phyloP scores from a whole-genome alignment of 2,329 filamentous ascomycete genomes.

The Curvularia sp. region DNA sequence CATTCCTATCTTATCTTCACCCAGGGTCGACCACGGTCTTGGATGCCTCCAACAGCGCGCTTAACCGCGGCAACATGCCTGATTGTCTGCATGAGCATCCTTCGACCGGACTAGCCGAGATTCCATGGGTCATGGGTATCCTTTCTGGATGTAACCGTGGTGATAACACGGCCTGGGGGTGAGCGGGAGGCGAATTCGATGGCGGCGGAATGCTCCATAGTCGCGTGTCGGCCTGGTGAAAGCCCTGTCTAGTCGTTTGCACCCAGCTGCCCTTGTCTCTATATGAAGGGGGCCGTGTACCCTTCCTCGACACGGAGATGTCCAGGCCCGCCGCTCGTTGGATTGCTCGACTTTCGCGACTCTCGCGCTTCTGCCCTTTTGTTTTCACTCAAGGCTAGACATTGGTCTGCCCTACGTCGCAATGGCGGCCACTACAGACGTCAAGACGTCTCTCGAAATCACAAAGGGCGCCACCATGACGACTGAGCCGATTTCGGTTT shows the following conservation, averaged over 20 bases:
- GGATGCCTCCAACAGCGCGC: constrained; percentile 24
- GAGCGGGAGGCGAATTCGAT: constrained; percentile 10
- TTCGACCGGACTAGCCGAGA: constrained; percentile 24
- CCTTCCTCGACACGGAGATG: constrained; percentile 13
- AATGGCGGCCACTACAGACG: constrained; percentile 34
- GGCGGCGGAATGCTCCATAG: constrained; percentile 15
- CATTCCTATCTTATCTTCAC: constrained; percentile 33
- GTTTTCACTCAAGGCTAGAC: constrained; percentile 2
- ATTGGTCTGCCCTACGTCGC: constrained; percentile 7
- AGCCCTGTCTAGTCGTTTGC: constrained; percentile 17
- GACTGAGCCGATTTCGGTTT: constrained; percentile 37
- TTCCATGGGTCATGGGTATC: constrained; percentile 19
- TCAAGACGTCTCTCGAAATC: constrained; percentile 43
- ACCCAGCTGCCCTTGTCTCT: constrained; percentile 17
- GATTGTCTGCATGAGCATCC: constrained; percentile 16
- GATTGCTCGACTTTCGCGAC: constrained; percentile 4
- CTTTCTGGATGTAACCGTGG: constrained; percentile 7
- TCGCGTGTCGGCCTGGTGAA: constrained; percentile 24
- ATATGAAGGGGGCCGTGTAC: constrained; percentile 27
- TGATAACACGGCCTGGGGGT: constrained; percentile 25
- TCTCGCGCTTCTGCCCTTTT: constrained; percentile 4
- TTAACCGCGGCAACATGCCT: constrained; percentile 26
- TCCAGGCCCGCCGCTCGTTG: constrained; percentile 17
- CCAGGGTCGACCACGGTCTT: constrained; percentile 31
- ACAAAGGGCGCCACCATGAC: constrained; percentile 38